A percentile compares a stretch with the other conserved stretches of the same genome.
These are phyloP conservation scores for Pyrrhoderma lamaoense DNA, from an alignment of 1,284 basidiomycete species.

Conservation along the genomic window DNA sequence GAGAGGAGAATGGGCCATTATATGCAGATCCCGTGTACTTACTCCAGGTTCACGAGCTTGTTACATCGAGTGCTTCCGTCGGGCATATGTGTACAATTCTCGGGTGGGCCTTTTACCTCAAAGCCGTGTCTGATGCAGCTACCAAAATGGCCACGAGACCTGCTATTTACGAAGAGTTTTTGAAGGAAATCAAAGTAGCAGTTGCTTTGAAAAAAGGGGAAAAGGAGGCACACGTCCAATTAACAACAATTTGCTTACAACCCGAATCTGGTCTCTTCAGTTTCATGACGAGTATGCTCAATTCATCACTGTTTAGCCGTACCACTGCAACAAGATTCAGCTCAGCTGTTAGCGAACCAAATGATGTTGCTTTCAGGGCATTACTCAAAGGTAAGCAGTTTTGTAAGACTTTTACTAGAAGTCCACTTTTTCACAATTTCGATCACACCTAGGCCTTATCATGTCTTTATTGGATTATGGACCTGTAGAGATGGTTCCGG, in stretches of 20 bases:
- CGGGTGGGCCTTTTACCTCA: slow-evolving; percentile 17
- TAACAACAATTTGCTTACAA: slow-evolving; percentile 47
- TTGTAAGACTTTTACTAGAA: slow-evolving; percentile 1
- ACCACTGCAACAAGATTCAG: slow-evolving; percentile 57
- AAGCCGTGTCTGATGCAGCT: slow-evolving; percentile 13
- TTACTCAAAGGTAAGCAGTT: slow-evolving; percentile 66
- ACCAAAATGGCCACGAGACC: slow-evolving; percentile 8
- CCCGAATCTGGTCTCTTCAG: slow-evolving; percentile 52
- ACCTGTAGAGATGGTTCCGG: slow-evolving; percentile 63
- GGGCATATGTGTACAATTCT: slow-evolving; percentile 18
- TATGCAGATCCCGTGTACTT: slow-evolving; percentile 49
- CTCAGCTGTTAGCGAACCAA: slow-evolving; percentile 68
- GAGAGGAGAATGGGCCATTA: slow-evolving; percentile 45
- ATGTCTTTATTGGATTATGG: slow-evolving; percentile 67
- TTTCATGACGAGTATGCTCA: slow-evolving; percentile 49
- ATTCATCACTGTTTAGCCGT: slow-evolving; percentile 69
- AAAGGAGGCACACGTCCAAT: slow-evolving; percentile 44
- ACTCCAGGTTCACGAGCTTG: slow-evolving; percentile 22
- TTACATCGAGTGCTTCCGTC: slow-evolving; percentile 9
- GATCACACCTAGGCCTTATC: slow-evolving; percentile 46
- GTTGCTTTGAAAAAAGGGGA: slow-evolving; percentile 37
- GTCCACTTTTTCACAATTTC: not conserved
- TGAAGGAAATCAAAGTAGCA: slow-evolving; percentile 10
- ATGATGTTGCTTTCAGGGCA: slow-evolving; percentile 75
- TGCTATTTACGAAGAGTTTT: not conserved